phyloP scores from a whole-genome alignment of 257 asterid species.

The Sherardia arvensis region DNA sequence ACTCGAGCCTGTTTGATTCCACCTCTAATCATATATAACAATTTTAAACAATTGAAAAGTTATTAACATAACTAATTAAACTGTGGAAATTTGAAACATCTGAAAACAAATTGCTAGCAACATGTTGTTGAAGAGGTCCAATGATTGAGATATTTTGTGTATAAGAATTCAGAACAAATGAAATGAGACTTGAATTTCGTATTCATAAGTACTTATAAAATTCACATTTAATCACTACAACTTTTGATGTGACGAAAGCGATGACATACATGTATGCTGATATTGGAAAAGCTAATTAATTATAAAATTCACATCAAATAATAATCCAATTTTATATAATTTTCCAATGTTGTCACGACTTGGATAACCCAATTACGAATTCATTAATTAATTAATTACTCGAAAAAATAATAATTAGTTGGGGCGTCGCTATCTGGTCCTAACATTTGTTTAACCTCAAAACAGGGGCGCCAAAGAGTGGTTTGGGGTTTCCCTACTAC shows the following conservation, averaged over 20 bases:
- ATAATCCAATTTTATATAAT: neutral
- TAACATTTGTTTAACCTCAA: neutral
- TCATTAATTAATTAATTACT: neutral
- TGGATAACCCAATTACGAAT: neutral
- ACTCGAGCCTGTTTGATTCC: too few relatives aligned
- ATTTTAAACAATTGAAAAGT: too few relatives aligned
- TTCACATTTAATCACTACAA: neutral
- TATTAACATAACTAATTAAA: too few relatives aligned
- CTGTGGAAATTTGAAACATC: too few relatives aligned
- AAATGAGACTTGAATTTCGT: too few relatives aligned
- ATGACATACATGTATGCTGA: neutral
- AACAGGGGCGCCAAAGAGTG: constrained; percentile 5
- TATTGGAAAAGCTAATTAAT: neutral
- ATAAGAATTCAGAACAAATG: too few relatives aligned
- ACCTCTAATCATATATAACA: too few relatives aligned
- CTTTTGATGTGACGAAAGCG: constrained; percentile 6
- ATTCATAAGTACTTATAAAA: too few relatives aligned
- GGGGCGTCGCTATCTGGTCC: constrained; percentile 5
- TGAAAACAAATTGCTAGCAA: too few relatives aligned
- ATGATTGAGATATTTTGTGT: neutral
- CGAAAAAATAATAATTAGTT: neutral
- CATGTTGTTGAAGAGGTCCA: neutral
- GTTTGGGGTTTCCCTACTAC: constrained; percentile 3
- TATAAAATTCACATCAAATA: neutral
- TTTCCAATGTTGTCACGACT: neutral